Base-by-base conservation (phyloP, 2,329 filamentous ascomycete genomes). In the Hymenoscyphus fraxineus region DNA sequence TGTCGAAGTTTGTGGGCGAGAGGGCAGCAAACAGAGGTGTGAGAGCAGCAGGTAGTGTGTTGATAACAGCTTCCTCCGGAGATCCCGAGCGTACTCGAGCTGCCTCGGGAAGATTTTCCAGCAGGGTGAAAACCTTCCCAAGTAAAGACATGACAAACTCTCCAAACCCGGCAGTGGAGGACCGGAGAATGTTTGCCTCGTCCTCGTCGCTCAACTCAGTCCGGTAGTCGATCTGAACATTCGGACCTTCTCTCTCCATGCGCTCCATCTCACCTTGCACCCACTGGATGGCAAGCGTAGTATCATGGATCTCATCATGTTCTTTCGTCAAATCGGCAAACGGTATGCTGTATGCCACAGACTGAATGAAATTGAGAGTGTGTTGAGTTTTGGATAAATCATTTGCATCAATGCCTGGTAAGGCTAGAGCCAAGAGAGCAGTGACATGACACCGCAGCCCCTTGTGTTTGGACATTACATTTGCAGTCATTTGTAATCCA, bases 371-470 rank as follows among this genome's bases (percentile, higher is more conserved):
- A 70, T 93, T 92, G 64, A 99, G 82, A 0, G 95, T 96, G 77
- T 97, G 92, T 71, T 97, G 85, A 0, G 95, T 98, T 82, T 99
- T 99, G 75, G 95, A 93, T 32, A 99, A 80, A 77, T 99, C 95
- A 75, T 99, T 99, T 68, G 96, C 93, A 78, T 99, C 96, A 65
- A 99, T 96, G 27, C 95, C 96, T 0, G 96, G 96, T 39, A 99
- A 81, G 4, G 94, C 92, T 65, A 99, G 83, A 5, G 94, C 95
- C n/a, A 99, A 80, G 41, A 99, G 80, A 0, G 94, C 94, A 0
- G 95, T 99, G 68, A 99, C 88, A 76, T 99, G 95, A 74, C 95
- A 98, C 66, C 95, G 86, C 76, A 95, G 97, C n/a, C 95, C 95
- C 77, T 96, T 98, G 51, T 93, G 92, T 74, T 91, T 89, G 15